Evolutionary conservation across 352 stramenopile species (phyloP).

Genomic region (Pythium myriotylum): DNA sequence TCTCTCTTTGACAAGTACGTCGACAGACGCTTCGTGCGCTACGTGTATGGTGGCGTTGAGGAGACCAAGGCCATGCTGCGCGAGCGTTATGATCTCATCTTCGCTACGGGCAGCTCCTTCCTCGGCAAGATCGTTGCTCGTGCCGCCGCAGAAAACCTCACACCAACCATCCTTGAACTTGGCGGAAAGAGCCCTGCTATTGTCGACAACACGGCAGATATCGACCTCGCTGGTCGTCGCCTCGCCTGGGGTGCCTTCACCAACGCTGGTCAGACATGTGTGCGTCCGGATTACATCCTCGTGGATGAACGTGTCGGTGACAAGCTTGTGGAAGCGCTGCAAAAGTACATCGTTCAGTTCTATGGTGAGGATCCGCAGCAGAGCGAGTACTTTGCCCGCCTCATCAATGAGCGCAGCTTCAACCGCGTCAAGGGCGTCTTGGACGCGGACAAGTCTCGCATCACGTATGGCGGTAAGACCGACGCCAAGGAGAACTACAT

Average conservation of each 20-base stretch:
- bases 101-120: slow-evolving; percentile 72
- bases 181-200: slow-evolving; percentile 93
- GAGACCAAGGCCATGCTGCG: slow-evolving; percentile 80
- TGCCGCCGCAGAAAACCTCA: slow-evolving; percentile 93
- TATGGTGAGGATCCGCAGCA: slow-evolving; percentile 57
- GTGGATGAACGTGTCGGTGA: slow-evolving; percentile 84
- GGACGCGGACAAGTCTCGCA: slow-evolving; percentile 38
- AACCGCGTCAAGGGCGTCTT: slow-evolving; percentile 41
- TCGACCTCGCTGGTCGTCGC: slow-evolving; percentile 66
- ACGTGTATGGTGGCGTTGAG: slow-evolving; percentile 83
- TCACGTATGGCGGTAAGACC: slow-evolving; percentile 58
- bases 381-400: slow-evolving; percentile 50
- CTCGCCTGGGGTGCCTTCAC: slow-evolving; percentile 86
- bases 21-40: slow-evolving; percentile 71
- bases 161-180: slow-evolving; percentile 93
- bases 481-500: slow-evolving; percentile 82
- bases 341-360: slow-evolving; percentile 40
- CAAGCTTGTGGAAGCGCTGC: slow-evolving; percentile 44
- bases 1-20: slow-evolving; percentile 74
- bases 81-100: slow-evolving; percentile 85
- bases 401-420: slow-evolving; percentile 80
- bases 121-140: slow-evolving; percentile 91
- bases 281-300: slow-evolving; percentile 93
- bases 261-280: slow-evolving; percentile 95
- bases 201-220: slow-evolving; percentile 65